Percentiles rank a stretch among this genome's conserved stretches.
Conservation (phyloP, 2,329 filamentous ascomycete species). For the Monosporascus sp. region DNA sequence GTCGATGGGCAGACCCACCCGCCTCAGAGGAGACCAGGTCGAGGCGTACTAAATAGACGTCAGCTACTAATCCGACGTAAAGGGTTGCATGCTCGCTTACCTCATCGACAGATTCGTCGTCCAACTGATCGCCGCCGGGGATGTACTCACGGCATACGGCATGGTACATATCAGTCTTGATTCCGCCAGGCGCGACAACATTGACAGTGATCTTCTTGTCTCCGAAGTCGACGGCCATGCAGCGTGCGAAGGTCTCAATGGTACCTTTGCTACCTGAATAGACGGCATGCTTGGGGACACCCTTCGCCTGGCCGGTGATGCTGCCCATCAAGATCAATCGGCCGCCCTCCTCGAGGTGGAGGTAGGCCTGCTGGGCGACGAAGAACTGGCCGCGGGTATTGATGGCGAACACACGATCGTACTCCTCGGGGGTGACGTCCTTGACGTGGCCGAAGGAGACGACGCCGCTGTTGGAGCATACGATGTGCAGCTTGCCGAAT, state of each 20-base stretch:
- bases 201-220: conserved; percentile 65
- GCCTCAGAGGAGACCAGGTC: conserved; percentile 59
- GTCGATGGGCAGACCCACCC: conserved; percentile 62
- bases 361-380: conserved; percentile 65
- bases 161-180: conserved; percentile 66
- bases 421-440: conserved; percentile 65
- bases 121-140: conserved; percentile 48
- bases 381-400: conserved; percentile 69
- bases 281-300: conserved; percentile 64
- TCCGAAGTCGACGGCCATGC: conserved; percentile 65
- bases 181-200: conserved; percentile 60
- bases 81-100: conserved; percentile 15
- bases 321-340: conserved; percentile 69
- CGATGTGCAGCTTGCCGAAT: conserved; percentile 65
- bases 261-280: conserved; percentile 74
- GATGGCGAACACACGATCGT: conserved; percentile 64
- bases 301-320: conserved; percentile 62
- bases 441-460: conserved; percentile 64
- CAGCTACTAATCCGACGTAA: neutral
- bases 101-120: conserved; percentile 55
- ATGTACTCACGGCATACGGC: conserved; percentile 60
- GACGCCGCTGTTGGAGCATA: conserved; percentile 65
- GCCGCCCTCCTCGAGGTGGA: conserved; percentile 61
- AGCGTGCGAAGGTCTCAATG: conserved; percentile 71
- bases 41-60: conserved; percentile 44